A percentile compares a stretch with the other conserved stretches of the same genome.
phyloP scores from a whole-genome alignment of 306 rosid species.

The Oemleria cerasiformis region DNA sequence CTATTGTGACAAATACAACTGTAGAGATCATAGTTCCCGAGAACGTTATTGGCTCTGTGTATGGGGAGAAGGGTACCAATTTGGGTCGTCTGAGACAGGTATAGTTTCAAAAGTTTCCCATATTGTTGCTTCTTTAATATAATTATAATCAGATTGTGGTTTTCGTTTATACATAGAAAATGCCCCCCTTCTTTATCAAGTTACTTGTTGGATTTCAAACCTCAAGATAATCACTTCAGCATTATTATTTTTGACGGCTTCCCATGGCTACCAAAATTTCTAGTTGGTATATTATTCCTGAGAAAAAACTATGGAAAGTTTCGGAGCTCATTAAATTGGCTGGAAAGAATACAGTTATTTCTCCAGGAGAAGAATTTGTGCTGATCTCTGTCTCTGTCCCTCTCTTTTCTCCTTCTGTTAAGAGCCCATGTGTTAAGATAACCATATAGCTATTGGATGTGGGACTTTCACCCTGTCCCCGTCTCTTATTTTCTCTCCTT shows the following conservation, averaged over 20 bases:
- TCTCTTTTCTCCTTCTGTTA: background rate
- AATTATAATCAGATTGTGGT: background rate
- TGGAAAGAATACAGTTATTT: background rate
- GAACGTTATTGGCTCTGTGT: constrained; percentile 70
- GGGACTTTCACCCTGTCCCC: background rate
- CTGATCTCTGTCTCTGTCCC: background rate
- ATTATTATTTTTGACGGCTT: background rate
- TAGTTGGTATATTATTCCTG: background rate
- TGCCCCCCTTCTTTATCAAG: background rate
- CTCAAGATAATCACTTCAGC: background rate
- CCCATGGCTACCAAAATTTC: background rate
- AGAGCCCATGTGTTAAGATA: background rate
- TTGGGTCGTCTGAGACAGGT: constrained; percentile 92
- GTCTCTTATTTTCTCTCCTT: background rate
- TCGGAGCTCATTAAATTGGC: background rate
- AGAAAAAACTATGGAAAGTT: background rate
- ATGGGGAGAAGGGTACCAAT: constrained; percentile 89
- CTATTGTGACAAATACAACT: constrained; percentile 86
- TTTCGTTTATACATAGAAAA: constrained; percentile 3
- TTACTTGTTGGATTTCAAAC: constrained; percentile 11
- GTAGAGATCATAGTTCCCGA: constrained; percentile 93
- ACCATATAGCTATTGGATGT: too few relatives aligned
- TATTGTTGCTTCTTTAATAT: background rate
- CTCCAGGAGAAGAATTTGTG: background rate
- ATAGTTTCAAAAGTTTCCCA: background rate